Percentiles rank a stretch among this genome's conserved stretches.
Evolutionary conservation across 1,284 basidiomycete species (phyloP).

Genomic region (Apiotrichum gamsii): DNA sequence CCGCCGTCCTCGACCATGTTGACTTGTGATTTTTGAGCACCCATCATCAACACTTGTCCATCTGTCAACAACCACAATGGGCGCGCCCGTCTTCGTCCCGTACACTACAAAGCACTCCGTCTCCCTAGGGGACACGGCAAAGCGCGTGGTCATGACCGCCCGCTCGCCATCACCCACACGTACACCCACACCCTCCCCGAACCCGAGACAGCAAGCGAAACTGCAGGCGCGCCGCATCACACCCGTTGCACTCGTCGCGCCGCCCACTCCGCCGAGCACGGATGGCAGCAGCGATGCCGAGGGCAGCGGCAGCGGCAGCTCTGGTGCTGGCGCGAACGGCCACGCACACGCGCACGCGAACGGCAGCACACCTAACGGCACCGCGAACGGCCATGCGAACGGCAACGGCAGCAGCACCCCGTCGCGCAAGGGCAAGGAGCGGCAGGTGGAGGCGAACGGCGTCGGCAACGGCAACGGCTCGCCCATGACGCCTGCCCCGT

Average conservation of each 20-base stretch:
- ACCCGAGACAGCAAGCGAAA: too few relatives aligned
- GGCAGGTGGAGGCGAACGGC: slow-evolving; percentile 1
- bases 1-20: too few relatives aligned
- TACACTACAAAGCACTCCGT: not conserved
- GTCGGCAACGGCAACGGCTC: too few relatives aligned
- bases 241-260: too few relatives aligned
- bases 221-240: too few relatives aligned
- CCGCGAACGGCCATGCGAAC: too few relatives aligned
- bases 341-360: not conserved
- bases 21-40: too few relatives aligned
- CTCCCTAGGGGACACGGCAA: not conserved
- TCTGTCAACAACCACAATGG: too few relatives aligned
- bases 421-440: slow-evolving; percentile 15
- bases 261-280: not conserved
- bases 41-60: too few relatives aligned
- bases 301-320: too few relatives aligned
- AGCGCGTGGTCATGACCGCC: slow-evolving; percentile 2
- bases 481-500: not conserved
- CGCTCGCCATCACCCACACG: slow-evolving; percentile 10
- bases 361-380: too few relatives aligned
- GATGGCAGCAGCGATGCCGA: not conserved
- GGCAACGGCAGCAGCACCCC: not conserved
- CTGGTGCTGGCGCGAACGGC: not conserved
- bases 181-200: too few relatives aligned
- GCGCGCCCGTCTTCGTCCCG: slow-evolving; percentile 6